phyloP scores from a whole-genome alignment of 2,329 filamentous ascomycete species.

The Phialophora expanda region DNA sequence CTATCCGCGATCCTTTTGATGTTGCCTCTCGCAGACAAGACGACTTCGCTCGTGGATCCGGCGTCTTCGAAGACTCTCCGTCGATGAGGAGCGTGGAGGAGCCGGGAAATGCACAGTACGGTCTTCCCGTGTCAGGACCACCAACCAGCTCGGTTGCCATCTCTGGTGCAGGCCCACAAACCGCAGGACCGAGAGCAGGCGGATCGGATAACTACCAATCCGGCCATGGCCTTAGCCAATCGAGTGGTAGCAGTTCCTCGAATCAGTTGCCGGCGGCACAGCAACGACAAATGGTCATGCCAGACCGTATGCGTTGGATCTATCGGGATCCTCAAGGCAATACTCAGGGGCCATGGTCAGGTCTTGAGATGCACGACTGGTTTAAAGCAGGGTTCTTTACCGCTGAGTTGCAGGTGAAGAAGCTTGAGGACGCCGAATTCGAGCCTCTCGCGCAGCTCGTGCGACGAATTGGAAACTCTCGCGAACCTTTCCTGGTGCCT shows the following conservation, averaged over 20 bases:
- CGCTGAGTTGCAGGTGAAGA: conserved; percentile 90
- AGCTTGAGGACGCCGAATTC: conserved; percentile 90
- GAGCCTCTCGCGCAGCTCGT: conserved; percentile 95
- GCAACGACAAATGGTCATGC: conserved; percentile 96
- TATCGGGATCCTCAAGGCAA: conserved; percentile 94
- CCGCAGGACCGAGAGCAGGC: conserved; percentile 21
- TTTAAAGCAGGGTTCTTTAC: conserved; percentile 99
- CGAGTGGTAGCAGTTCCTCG: conserved; percentile 38
- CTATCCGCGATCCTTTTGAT: conserved; percentile 37
- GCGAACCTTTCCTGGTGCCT: conserved; percentile 95
- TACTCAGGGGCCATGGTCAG: conserved; percentile 92
- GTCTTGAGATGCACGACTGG: conserved; percentile 99
- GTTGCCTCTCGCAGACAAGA: conserved; percentile 29
- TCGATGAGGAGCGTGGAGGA: conserved; percentile 33
- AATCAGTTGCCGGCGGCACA: conserved; percentile 69
- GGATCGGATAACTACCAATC: conserved; percentile 36
- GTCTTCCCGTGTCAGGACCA: conserved; percentile 17
- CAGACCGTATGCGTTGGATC: conserved; percentile 97
- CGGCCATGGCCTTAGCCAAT: conserved; percentile 46
- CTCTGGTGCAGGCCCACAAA: conserved; percentile 19
- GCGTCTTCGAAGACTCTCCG: conserved; percentile 31
- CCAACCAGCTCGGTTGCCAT: conserved; percentile 27
- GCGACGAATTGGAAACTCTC: conserved; percentile 91
- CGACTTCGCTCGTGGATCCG: conserved; percentile 30
- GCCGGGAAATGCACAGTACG: conserved; percentile 23